Conservation (phyloP, 148 eudicot species). For the Chenopodium suecicum region DNA sequence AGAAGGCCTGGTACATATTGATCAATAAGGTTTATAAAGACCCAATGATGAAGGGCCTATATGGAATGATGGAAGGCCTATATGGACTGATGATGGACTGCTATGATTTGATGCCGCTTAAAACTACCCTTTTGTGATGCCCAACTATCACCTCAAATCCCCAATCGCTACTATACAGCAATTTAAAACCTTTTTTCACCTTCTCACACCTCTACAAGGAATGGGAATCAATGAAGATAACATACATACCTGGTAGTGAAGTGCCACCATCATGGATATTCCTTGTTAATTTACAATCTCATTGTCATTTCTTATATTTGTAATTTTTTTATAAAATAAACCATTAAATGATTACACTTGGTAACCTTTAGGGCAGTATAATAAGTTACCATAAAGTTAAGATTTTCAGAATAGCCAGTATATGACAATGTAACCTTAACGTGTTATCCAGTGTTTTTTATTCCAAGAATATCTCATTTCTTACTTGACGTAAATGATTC, state of each 20-base stretch:
- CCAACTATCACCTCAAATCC: neutral
- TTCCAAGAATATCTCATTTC: too few species aligned
- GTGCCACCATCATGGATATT: neutral
- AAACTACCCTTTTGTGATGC: neutral
- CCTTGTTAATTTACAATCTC: neutral
- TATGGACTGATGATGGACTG: too few species aligned
- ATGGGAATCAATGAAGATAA: neutral
- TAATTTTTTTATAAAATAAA: neutral
- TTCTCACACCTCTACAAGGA: neutral
- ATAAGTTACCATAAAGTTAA: neutral
- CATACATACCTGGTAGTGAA: neutral
- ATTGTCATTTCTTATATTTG: neutral
- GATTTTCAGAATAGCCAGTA: neutral
- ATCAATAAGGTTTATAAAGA: neutral
- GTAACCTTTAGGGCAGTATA: neutral
- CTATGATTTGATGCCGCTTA: too few species aligned
- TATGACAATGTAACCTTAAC: neutral
- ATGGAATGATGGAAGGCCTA: too few species aligned
- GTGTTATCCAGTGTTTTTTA: neutral
- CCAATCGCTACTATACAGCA: neutral
- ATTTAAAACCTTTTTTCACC: neutral
- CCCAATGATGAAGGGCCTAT: neutral
- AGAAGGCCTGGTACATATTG: neutral
- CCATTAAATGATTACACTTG: neutral
- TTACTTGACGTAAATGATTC: too few species aligned